Evolutionary conservation across 108 stramenopile genomes (phyloP).

Genomic region (Nitzschia palea): DNA sequence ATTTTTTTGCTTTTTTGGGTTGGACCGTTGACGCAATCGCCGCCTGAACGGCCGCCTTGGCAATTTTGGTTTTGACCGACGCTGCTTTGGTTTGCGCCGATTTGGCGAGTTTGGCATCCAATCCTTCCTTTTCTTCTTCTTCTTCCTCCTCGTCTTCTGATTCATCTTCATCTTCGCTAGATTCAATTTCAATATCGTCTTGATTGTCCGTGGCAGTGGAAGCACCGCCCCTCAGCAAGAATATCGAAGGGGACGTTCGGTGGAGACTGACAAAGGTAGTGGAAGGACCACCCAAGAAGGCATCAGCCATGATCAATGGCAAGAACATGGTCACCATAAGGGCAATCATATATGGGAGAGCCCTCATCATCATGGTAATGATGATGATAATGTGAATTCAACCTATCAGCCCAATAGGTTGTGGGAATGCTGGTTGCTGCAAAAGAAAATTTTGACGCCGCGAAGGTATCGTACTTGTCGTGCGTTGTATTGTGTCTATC

Average conservation of each 20-base stretch:
- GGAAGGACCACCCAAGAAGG: slow-evolving; percentile 5
- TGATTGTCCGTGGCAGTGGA: slow-evolving; percentile 19
- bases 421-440: too few relatives aligned
- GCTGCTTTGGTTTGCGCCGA: slow-evolving; percentile 36
- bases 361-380: background rate
- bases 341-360: background rate
- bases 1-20: slow-evolving; percentile 42
- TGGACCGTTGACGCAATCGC: slow-evolving; percentile 23
- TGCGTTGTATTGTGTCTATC: too few relatives aligned
- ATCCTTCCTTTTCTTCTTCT: slow-evolving; percentile 59
- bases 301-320: background rate
- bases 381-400: too few relatives aligned
- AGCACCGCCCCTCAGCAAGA: background rate
- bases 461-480: too few relatives aligned
- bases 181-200: slow-evolving; percentile 34
- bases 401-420: too few relatives aligned
- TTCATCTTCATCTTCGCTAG: slow-evolving; percentile 33
- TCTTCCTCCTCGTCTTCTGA: slow-evolving; percentile 49
- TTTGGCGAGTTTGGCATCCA: slow-evolving; percentile 28
- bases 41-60: slow-evolving; percentile 41
- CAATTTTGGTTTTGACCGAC: slow-evolving; percentile 43
- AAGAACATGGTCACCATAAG: background rate
- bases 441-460: too few relatives aligned
- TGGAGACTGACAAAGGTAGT: background rate
- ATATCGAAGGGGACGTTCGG: background rate